Evolutionary conservation across 225 moss, liverwort and hornwort species (phyloP).

Genomic region (Pseudoscleropodium purum): DNA sequence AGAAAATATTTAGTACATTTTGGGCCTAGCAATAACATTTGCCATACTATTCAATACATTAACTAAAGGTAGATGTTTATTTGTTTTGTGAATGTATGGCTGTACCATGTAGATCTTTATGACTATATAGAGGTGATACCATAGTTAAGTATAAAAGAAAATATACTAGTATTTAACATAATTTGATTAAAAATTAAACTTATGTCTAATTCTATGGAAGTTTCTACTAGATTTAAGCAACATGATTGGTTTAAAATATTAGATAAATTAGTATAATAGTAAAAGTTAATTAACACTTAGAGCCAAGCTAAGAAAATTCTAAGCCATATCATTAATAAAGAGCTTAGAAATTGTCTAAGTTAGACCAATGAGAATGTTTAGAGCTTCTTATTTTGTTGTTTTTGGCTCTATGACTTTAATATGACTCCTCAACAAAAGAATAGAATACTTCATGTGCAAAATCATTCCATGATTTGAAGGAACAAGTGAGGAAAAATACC

Average conservation of each 20-base stretch:
- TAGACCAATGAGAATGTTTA: too few species aligned
- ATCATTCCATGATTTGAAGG: background rate
- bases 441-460: background rate
- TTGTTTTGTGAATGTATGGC: background rate
- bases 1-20: background rate
- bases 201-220: fast-evolving
- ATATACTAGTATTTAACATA: background rate
- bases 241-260: background rate
- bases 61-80: background rate
- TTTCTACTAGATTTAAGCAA: background rate
- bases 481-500: background rate
- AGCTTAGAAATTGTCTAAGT: background rate
- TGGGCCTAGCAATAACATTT: background rate
- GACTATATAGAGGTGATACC: background rate
- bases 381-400: background rate
- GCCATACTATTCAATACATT: background rate
- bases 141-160: background rate
- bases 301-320: background rate
- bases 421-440: background rate
- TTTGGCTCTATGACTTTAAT: fast-evolving
- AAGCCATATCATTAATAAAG: too few species aligned
- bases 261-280: too few species aligned
- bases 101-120: background rate
- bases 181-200: background rate
- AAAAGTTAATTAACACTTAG: fast-evolving